Percentiles rank a stretch among this genome's conserved stretches.
Conservation (phyloP, 2,329 filamentous ascomycete species). For the Cladophialophora psammophila region DNA sequence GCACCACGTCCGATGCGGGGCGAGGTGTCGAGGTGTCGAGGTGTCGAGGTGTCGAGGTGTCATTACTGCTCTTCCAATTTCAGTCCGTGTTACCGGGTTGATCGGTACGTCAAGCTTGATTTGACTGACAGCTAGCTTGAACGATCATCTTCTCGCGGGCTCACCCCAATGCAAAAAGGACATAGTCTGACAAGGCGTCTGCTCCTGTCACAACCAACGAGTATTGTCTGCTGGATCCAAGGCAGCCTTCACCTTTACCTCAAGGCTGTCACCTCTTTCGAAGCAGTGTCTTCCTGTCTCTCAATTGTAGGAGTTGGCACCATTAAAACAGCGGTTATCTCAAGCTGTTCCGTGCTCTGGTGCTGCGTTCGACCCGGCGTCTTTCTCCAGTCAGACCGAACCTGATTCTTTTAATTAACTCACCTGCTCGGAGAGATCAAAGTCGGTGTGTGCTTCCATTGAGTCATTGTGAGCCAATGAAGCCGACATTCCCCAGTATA, state of each 20-base stretch:
- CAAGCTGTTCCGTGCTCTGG: background rate
- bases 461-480: background rate
- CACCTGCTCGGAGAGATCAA: background rate
- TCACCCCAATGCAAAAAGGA: background rate
- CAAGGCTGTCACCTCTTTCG: background rate
- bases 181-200: background rate
- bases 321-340: background rate
- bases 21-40: background rate
- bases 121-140: background rate
- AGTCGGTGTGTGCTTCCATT: constrained; percentile 1
- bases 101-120: background rate
- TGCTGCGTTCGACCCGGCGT: background rate
- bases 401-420: background rate
- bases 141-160: background rate
- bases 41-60: background rate
- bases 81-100: background rate
- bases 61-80: background rate
- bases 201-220: background rate
- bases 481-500: background rate
- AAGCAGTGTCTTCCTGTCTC: background rate
- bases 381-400: background rate
- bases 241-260: background rate
- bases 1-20: background rate
- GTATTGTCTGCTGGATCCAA: background rate
- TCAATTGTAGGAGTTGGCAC: background rate